Evolutionary conservation across 495 filamentous ascomycete species (phyloP).

Genomic region (Penicillium flavigenum): DNA sequence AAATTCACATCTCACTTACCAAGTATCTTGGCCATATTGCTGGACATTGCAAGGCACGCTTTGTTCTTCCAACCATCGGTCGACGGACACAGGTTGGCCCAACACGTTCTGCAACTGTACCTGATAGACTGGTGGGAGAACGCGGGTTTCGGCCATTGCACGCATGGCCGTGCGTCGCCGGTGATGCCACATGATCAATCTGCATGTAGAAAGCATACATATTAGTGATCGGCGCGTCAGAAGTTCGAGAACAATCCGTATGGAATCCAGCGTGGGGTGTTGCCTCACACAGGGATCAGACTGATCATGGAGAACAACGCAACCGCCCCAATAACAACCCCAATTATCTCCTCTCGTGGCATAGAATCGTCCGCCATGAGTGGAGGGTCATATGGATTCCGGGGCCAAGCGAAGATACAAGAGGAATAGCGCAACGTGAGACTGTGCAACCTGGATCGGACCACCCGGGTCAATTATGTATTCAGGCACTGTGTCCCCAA

Average conservation of each 20-base stretch:
- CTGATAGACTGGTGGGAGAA: conserved; percentile 4
- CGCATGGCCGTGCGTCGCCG: conserved; percentile 22
- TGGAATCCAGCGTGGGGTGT: conserved; percentile 17
- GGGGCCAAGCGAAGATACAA: conserved; percentile 21
- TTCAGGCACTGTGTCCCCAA: conserved; percentile 13
- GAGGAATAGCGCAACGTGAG: background rate
- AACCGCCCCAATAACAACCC: conserved; percentile 38
- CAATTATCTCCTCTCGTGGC: conserved; percentile 31
- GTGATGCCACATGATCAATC: conserved; percentile 30
- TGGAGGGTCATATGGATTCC: conserved; percentile 15
- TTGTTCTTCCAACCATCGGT: conserved; percentile 35
- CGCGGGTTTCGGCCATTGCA: conserved; percentile 7
- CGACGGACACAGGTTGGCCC: conserved; percentile 22
- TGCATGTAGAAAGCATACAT: conserved; percentile 13
- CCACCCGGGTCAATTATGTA: conserved; percentile 5
- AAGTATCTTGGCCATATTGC: conserved; percentile 31
- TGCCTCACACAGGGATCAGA: conserved; percentile 34
- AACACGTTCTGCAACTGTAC: conserved; percentile 11
- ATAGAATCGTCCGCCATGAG: conserved; percentile 29
- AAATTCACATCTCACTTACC: conserved; percentile 26
- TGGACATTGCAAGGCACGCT: conserved; percentile 18
- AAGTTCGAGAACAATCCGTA: conserved; percentile 20
- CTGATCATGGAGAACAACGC: conserved; percentile 34
- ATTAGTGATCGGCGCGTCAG: conserved; percentile 10
- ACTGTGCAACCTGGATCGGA: conserved; percentile 15